Evolutionary conservation across 1,139 yeast species (phyloP).

Genomic region (Arxiozyma bovina): DNA sequence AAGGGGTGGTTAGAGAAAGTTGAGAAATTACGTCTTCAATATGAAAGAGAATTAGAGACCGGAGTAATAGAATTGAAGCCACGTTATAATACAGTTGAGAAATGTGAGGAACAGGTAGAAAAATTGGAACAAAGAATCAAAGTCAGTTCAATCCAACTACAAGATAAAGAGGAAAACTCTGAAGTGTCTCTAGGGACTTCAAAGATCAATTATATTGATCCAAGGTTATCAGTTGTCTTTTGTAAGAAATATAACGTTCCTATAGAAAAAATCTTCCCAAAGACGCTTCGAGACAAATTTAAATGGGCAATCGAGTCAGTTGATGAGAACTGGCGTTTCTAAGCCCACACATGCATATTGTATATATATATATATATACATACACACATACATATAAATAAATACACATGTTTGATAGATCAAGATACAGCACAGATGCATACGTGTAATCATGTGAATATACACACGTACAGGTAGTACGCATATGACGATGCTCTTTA

Average conservation of each 20-base stretch:
- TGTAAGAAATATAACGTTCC: conserved; percentile 83
- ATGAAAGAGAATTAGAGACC: conserved; percentile 49
- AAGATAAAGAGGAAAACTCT: conserved; percentile 90
- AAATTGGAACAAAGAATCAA: conserved; percentile 63
- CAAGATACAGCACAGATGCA: too few relatives aligned
- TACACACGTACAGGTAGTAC: too few relatives aligned
- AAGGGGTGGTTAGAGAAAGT: conserved; percentile 52
- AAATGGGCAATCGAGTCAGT: conserved; percentile 93
- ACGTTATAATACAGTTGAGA: conserved; percentile 50
- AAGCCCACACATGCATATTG: background rate
- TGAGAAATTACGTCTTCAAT: conserved; percentile 47
- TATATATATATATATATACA: background rate
- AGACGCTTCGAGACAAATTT: conserved; percentile 84
- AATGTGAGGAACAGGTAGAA: conserved; percentile 63
- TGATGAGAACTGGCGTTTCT: conserved; percentile 80
- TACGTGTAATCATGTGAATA: too few relatives aligned
- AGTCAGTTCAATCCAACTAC: conserved; percentile 62
- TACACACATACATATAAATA: too few relatives aligned
- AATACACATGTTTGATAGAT: too few relatives aligned
- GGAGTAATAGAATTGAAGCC: conserved; percentile 53
- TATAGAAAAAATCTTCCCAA: conserved; percentile 83
- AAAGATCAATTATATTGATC: conserved; percentile 91
- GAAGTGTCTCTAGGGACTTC: conserved; percentile 91
- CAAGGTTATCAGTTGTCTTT: conserved; percentile 83
- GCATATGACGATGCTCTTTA: too few relatives aligned